Evolutionary conservation across 2,329 filamentous ascomycete genomes (phyloP).

Genomic region (Colletotrichum falcatum): DNA sequence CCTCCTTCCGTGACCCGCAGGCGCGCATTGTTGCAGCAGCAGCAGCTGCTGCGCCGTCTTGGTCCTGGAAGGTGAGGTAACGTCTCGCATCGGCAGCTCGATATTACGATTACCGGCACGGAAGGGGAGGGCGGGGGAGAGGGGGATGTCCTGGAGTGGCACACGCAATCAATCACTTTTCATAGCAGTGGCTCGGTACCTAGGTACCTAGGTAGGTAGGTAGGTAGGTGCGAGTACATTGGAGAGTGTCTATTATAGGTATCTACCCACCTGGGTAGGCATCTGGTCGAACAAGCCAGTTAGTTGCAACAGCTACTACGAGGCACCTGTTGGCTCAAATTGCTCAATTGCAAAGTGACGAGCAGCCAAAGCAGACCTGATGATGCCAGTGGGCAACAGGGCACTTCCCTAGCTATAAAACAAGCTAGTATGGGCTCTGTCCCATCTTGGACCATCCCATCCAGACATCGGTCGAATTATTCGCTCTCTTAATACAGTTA

Average conservation of each 20-base stretch:
- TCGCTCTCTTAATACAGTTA: constrained; percentile 18
- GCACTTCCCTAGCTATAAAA: constrained; percentile 15
- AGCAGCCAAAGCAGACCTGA: neutral
- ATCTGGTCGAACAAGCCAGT: too few relatives aligned
- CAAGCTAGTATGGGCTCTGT: constrained; percentile 23
- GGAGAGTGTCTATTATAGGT: too few relatives aligned
- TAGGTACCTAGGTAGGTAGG: too few relatives aligned
- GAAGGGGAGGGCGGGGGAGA: too few relatives aligned
- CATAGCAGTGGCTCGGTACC: neutral
- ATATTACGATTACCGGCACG: too few relatives aligned
- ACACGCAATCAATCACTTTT: neutral
- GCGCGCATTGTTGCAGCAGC: constrained; percentile 4
- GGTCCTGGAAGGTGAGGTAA: neutral
- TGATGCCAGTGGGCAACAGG: neutral
- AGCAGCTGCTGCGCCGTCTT: neutral
- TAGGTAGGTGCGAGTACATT: too few relatives aligned
- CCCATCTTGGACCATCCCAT: constrained; percentile 38
- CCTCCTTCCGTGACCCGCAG: constrained; percentile 24
- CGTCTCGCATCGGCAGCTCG: neutral
- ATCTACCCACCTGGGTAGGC: too few relatives aligned
- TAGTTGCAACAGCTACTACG: too few relatives aligned
- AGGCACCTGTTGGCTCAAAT: too few relatives aligned
- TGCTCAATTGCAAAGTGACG: too few relatives aligned
- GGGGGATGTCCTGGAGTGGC: neutral
- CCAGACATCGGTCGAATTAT: constrained; percentile 17